Conservation (phyloP, 1,139 yeast genomes). For the Suhomyces yuchorum region DNA sequence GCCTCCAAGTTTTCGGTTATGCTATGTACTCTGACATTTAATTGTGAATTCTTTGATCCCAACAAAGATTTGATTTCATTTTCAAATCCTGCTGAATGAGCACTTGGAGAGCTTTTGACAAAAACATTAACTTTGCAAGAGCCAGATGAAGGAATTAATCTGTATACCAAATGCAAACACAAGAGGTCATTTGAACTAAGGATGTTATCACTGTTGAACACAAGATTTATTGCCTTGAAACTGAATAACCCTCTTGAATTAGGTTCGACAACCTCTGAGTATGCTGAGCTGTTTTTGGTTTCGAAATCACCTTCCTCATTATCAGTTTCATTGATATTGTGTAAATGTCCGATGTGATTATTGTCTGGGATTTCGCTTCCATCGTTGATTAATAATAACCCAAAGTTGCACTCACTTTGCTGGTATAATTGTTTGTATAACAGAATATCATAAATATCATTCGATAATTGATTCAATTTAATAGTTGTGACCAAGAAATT, state of each 20-base stretch:
- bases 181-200: slow-evolving; percentile 39
- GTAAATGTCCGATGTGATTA: slow-evolving; percentile 8
- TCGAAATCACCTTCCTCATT: slow-evolving; percentile 11
- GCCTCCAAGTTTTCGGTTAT: slow-evolving; percentile 22
- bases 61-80: slow-evolving; percentile 24
- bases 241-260: slow-evolving; percentile 20
- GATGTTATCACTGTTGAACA: slow-evolving; percentile 35
- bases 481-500: slow-evolving; percentile 31
- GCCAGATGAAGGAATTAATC: slow-evolving; percentile 18
- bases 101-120: slow-evolving; percentile 21
- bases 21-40: slow-evolving; percentile 19
- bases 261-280: slow-evolving; percentile 13
- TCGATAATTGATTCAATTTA: slow-evolving; percentile 23
- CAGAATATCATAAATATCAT: slow-evolving; percentile 24
- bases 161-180: slow-evolving; percentile 30
- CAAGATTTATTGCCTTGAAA: slow-evolving; percentile 26
- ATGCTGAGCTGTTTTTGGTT: slow-evolving; percentile 9
- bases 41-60: slow-evolving; percentile 13
- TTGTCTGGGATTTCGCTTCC: slow-evolving; percentile 5
- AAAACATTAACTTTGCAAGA: slow-evolving; percentile 23
- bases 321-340: slow-evolving; percentile 10
- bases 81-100: slow-evolving; percentile 24
- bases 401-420: slow-evolving; percentile 33
- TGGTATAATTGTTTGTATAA: slow-evolving; percentile 31
- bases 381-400: slow-evolving; percentile 31